A percentile compares a stretch with the other conserved stretches of the same genome.
These are phyloP conservation scores for Sarcodon sp. DNA, from an alignment of 768 basidiomycete species.

Conservation along the genomic window DNA sequence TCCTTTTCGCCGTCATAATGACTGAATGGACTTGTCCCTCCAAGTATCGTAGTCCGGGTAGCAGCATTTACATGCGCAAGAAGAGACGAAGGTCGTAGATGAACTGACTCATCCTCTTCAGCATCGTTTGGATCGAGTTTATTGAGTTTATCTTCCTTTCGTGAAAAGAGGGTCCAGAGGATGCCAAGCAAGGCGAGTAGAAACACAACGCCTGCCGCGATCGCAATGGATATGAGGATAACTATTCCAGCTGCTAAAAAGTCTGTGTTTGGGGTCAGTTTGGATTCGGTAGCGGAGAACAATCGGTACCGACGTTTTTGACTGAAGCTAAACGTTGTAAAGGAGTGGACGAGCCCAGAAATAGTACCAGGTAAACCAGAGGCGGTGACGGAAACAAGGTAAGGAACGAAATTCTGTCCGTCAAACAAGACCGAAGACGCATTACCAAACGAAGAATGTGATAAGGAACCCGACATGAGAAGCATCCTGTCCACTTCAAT, in stretches of 20 bases:
- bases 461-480: slow-evolving; percentile 72
- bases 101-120: slow-evolving; percentile 60
- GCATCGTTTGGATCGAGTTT: slow-evolving; percentile 54
- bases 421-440: slow-evolving; percentile 84
- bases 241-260: slow-evolving; percentile 89
- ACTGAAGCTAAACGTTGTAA: slow-evolving; percentile 62
- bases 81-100: slow-evolving; percentile 76
- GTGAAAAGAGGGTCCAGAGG: slow-evolving; percentile 78
- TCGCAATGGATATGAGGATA: slow-evolving; percentile 95
- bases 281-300: neutral
- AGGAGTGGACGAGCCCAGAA: slow-evolving; percentile 74
- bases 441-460: slow-evolving; percentile 59
- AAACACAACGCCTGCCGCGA: slow-evolving; percentile 89
- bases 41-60: slow-evolving; percentile 72
- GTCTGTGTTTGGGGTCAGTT: slow-evolving; percentile 25
- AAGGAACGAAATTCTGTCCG: slow-evolving; percentile 72
- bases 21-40: slow-evolving; percentile 27
- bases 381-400: slow-evolving; percentile 53
- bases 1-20: slow-evolving; percentile 38
- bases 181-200: slow-evolving; percentile 76
- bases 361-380: slow-evolving; percentile 61
- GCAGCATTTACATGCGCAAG: slow-evolving; percentile 88
- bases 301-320: slow-evolving; percentile 42
- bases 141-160: slow-evolving; percentile 58
- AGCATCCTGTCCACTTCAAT: slow-evolving; percentile 83